Evolutionary conservation across 2,329 filamentous ascomycete species (phyloP).

Genomic region (Exserohilum rostratum): DNA sequence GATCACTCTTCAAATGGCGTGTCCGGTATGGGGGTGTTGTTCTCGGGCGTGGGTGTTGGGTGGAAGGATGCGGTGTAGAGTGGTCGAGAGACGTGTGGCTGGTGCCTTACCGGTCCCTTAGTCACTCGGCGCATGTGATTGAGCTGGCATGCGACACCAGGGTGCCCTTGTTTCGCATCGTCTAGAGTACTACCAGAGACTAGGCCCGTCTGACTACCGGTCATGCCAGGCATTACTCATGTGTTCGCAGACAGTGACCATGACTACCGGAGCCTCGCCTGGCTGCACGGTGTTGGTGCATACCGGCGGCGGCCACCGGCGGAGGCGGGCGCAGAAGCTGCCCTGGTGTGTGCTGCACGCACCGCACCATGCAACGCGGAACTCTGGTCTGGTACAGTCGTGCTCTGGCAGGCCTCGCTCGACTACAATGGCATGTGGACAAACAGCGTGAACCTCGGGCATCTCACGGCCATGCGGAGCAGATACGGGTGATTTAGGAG

Average conservation of each 20-base stretch:
- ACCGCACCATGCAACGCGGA: too few relatives aligned
- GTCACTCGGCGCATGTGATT: constrained; percentile 30
- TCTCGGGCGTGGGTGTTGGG: constrained; percentile 12
- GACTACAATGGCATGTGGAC: background rate
- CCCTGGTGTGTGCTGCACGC: too few relatives aligned
- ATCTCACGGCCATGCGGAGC: constrained; percentile 32
- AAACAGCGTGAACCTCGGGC: constrained; percentile 30
- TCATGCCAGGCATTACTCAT: background rate
- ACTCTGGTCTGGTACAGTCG: too few relatives aligned
- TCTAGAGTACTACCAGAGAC: background rate
- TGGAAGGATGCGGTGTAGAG: constrained; percentile 27
- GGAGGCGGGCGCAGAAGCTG: too few relatives aligned
- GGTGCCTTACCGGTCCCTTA: constrained; percentile 21
- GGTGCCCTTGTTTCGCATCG: constrained; percentile 3
- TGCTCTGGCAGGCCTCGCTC: too few relatives aligned
- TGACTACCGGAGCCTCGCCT: background rate
- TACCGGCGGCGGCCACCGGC: background rate
- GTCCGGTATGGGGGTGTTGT: constrained; percentile 13
- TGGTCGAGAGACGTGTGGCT: constrained; percentile 26
- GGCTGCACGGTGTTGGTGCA: too few relatives aligned
- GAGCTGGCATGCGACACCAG: constrained; percentile 14
- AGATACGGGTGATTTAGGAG: constrained; percentile 35
- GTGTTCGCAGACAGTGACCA: background rate
- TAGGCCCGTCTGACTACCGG: background rate
- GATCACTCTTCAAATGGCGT: constrained; percentile 2